Percentiles rank a stretch among this genome's conserved stretches.
Conservation (phyloP, 2,329 filamentous ascomycete species). For the Colletotrichum eremochloae region DNA sequence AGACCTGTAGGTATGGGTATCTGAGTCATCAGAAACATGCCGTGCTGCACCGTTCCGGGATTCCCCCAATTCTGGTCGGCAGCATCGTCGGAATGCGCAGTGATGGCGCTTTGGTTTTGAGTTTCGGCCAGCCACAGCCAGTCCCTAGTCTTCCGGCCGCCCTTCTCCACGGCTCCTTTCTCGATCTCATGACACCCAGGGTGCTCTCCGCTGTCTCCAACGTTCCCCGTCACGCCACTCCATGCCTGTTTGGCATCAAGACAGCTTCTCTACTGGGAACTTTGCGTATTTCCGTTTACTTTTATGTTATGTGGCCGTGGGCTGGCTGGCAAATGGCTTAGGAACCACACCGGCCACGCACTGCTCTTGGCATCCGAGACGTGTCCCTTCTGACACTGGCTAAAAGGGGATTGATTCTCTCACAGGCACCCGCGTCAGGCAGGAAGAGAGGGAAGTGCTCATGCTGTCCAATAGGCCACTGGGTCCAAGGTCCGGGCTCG, state of each 20-base stretch:
- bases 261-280: not conserved
- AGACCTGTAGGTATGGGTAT: not conserved
- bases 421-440: not conserved
- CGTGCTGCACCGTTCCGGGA: not conserved
- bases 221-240: slow-evolving; percentile 21
- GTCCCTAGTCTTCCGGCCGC: not conserved
- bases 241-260: not conserved
- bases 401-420: not conserved
- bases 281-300: not conserved
- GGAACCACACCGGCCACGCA: not conserved
- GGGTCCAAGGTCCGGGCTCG: slow-evolving; percentile 13
- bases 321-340: not conserved
- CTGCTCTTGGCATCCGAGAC: not conserved
- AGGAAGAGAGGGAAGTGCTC: not conserved
- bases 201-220: slow-evolving; percentile 4
- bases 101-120: slow-evolving; percentile 4
- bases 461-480: slow-evolving; percentile 3
- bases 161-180: not conserved
- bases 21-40: not conserved
- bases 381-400: not conserved
- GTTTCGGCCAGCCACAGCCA: not conserved
- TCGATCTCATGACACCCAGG: slow-evolving; percentile 1
- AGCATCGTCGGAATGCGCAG: slow-evolving; percentile 15
- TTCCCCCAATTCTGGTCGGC: not conserved
- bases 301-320: not conserved